phyloP scores from a whole-genome alignment of 176 grass and related monocot species.

The Secale cereale region DNA sequence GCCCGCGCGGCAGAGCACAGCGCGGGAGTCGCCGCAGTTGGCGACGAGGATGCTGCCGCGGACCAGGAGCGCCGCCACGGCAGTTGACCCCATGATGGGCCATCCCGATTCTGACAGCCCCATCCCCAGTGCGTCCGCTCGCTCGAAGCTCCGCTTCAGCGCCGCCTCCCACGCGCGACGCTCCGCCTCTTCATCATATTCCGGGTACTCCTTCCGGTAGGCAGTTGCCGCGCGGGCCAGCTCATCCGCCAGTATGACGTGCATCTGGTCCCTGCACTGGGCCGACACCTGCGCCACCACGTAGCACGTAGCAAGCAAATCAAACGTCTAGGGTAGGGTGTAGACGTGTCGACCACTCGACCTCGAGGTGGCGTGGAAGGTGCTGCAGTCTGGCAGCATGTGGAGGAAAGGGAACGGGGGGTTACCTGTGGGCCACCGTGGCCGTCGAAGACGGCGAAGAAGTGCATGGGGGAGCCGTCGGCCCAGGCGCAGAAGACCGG shows the following conservation, averaged over 20 bases:
- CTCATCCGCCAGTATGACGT: conserved; percentile 56
- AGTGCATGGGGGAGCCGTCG: background rate
- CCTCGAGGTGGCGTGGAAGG: background rate
- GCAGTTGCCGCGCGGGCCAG: conserved; percentile 1
- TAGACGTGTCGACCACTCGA: background rate
- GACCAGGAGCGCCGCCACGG: conserved; percentile 57
- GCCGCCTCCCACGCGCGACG: conserved; percentile 29
- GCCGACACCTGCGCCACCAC: conserved; percentile 42
- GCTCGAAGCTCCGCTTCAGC: conserved; percentile 49
- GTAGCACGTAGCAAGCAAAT: background rate
- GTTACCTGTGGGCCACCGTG: background rate
- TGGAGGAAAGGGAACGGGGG: too few species aligned
- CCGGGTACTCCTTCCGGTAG: background rate
- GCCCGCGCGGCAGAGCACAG: conserved; percentile 50
- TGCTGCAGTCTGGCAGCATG: too few species aligned
- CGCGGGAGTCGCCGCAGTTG: conserved; percentile 86
- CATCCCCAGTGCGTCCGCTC: background rate
- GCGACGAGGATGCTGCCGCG: conserved; percentile 43
- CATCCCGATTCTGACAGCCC: conserved; percentile 23
- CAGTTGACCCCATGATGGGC: conserved; percentile 66
- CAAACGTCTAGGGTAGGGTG: too few species aligned
- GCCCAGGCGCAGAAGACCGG: background rate
- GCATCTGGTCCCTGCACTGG: conserved; percentile 68
- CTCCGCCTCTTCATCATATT: background rate
- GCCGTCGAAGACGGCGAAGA: background rate